Evolutionary conservation across 2,329 filamentous ascomycete genomes (phyloP).

Genomic region (Fusarium sp.): DNA sequence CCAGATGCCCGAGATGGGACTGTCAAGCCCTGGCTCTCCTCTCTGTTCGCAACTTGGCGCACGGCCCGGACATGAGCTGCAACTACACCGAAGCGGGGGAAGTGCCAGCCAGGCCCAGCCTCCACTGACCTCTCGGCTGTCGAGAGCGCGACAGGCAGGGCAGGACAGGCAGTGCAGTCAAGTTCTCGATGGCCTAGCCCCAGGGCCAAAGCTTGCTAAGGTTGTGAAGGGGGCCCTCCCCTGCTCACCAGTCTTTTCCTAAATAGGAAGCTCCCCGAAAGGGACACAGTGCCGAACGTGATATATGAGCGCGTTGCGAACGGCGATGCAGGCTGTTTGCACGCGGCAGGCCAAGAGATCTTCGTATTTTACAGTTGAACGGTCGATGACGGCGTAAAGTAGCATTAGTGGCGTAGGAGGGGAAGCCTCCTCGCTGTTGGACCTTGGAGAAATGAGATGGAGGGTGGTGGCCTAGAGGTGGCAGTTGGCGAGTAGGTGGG

Average conservation of each 20-base stretch:
- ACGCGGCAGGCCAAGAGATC: conserved; percentile 6
- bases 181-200: not conserved
- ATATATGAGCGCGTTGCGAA: not conserved
- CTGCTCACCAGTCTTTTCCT: conserved; percentile 24
- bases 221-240: conserved; percentile 15
- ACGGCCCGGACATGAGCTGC: conserved; percentile 31
- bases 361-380: conserved; percentile 2
- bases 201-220: conserved; percentile 29
- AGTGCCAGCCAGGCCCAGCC: conserved; percentile 31
- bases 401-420: conserved; percentile 26
- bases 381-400: conserved; percentile 25
- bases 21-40: conserved; percentile 29
- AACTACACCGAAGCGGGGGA: conserved; percentile 36
- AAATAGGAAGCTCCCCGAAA: conserved; percentile 40
- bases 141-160: conserved; percentile 6
- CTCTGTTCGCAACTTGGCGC: conserved; percentile 27
- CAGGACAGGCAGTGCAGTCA: not conserved
- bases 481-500: conserved; percentile 3
- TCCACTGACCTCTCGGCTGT: conserved; percentile 18
- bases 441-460: conserved; percentile 3
- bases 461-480: conserved; percentile 8
- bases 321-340: conserved; percentile 6
- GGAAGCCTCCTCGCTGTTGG: not conserved
- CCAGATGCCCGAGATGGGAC: conserved; percentile 42
- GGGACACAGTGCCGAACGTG: conserved; percentile 36